Evolutionary conservation across 139 green algal species (phyloP), one percentile per base, ranked within the genome.

Genomic region (Cymbomonas tetramitiformis): DNA sequence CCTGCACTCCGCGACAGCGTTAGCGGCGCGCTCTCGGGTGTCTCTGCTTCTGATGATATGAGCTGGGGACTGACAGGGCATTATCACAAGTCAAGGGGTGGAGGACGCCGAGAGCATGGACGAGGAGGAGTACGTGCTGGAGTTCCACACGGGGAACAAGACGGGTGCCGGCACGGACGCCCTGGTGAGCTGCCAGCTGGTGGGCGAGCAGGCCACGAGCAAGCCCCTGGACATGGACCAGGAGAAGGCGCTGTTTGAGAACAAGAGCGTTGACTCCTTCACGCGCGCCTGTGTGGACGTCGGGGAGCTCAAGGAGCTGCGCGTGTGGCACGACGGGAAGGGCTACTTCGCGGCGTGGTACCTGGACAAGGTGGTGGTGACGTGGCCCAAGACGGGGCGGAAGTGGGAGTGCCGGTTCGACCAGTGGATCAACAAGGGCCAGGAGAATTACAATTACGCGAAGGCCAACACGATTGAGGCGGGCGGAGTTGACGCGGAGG

Each of bases 111-210:
- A n/a, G n/a, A n/a, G n/a, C n/a, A n/a, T n/a, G n/a, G n/a, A n/a
- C n/a, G n/a, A n/a, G n/a, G n/a, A n/a, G n/a, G n/a, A 51, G 6
- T 70, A 70, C 54, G 55, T 73, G 67, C 66, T 43, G 0, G 5
- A 24, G 55, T 40, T 65, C 10, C 3, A 71, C 47, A 80, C 73
- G 9, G 64, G 34, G n/a, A 73, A 84, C 57, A 59, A 79, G 9
- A 53, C 66, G 0, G 70, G 68, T 3, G 77, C 77, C 2, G 73
- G 72, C 25, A 81, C 73, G 1, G 77, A 84, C 49, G 65, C 70
- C 21, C 65, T 40, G 21, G 59, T 84, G n/a, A 66, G 64, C 56
- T 44, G 69, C 41, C 51, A 65, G 21, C 29, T 69, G 6, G 59
- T 61, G 21, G 63, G 63, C 39, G 10, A 12, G 6, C 34, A 51